Evolutionary conservation across 495 filamentous ascomycete genomes (phyloP), one percentile per base, ranked within the genome.

Genomic region (Aspergillus incahuasiensis): DNA sequence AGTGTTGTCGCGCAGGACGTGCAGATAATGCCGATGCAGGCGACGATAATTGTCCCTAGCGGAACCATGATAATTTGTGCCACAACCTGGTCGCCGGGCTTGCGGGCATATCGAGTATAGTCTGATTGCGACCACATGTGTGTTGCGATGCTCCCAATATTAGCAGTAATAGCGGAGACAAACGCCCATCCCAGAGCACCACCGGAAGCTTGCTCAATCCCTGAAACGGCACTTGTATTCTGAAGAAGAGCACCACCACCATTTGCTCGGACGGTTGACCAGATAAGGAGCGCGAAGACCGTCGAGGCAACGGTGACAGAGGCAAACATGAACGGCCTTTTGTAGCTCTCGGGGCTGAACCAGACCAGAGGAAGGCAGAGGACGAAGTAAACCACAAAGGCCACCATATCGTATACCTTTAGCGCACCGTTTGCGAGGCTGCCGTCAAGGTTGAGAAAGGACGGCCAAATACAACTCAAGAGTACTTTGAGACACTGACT

Each of bases 11-110:
- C 51, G 16, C 51, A 54, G 3, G 51, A 54, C 22, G 51, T 54
- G 40, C 51, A 54, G 51, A 45, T 45, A 24, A 54, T 54, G 8
- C 51, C 51, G 24, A 54, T 54, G n/a, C 24, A 30, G 5, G 51
- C 51, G 41, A 54, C 51, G 41, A 54, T 34, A n/a, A 54, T 54
- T 16, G 51, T 54, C n/a, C 42, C 42, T 11, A 54, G 21, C 8
- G 51, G 51, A 2, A 54, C 51, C 21, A 54, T 45, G 40, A 43
- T 28, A 9, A 54, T 40, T 22, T 54, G 51, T 3, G 51, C 41
- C 16, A 54, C 9, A 24, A 54, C 22, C 15, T 54, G 51, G 40
- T 54, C 51, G 24, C 51, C 22, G 3, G 39, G 51, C 15, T 43
- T 42, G 5, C 51, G 51, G 8, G 51, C 51, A n/a, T 44, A 54